Evolutionary conservation across 768 basidiomycete genomes (phyloP), one percentile per base, ranked within the genome.

Genomic region (Daedalea quercina): DNA sequence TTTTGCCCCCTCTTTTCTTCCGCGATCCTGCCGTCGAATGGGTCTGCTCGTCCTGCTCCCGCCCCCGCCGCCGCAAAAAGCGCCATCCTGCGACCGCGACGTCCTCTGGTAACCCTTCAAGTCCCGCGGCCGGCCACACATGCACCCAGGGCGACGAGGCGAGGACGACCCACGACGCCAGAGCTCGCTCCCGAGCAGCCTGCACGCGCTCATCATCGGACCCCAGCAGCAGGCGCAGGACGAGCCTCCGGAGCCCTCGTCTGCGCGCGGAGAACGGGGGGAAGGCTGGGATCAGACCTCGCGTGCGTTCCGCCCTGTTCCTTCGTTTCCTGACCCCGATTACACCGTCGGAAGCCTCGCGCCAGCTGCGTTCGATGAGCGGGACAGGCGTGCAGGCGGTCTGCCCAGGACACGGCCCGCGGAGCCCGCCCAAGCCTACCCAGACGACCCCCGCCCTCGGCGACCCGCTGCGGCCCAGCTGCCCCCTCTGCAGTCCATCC

Each of bases 111-210:
- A 42, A n/a, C 40, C 40, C 9, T 28, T 28, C n/a, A n/a, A n/a
- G 50, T 20, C 50, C 17, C 33, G 41, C 2, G 50, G 25, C 40
- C 13, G 26, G 41, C 23, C 50, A 42, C 19, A 19, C 26, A 51
- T 51, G 40, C 34, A 51, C 40, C 41, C 26, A 19, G 17, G 11
- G 25, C 25, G 50, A 44, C 24, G 50, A 43, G 42, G 42, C 11
- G 50, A 28, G 15, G 28, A 24, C 40, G 25, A 26, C 17, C 20
- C 22, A 25, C 3, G 33, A 40, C 44, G 47, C 54, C 68, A 72
- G 55, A 80, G 77, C 69, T 76, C 76, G 26, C 73, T 82, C 17
- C 80, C 80, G 34, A 70, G 68, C 54, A 76, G 72, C 55, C 71
- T 82, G 37, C 73, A 73, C 52, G 73, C 74, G n/a, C 76, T 74